These are phyloP conservation scores for Epithele typhae DNA, from an alignment of 768 basidiomycete genomes.

Conservation along the genomic window DNA sequence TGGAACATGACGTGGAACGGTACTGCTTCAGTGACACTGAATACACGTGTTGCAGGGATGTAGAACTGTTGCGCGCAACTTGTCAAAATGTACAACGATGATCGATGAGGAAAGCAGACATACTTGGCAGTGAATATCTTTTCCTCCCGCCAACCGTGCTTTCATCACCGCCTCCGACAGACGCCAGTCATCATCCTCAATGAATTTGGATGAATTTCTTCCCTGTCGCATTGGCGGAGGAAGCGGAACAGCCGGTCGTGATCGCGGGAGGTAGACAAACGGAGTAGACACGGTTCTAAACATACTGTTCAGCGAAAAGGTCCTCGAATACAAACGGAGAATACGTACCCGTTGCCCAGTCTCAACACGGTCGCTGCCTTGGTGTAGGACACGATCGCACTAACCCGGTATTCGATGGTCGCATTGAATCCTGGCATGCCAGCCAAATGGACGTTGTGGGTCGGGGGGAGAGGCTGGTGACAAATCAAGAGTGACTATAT, in stretches of 20 bases:
- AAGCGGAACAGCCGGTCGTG: slow-evolving; percentile 50
- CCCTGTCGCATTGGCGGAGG: slow-evolving; percentile 39
- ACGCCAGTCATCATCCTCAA: slow-evolving; percentile 46
- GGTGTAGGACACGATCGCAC: slow-evolving; percentile 47
- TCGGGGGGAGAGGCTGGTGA: slow-evolving; percentile 63
- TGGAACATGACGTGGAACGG: slow-evolving; percentile 65
- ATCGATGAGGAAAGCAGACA: slow-evolving; percentile 3
- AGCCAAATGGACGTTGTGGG: slow-evolving; percentile 59
- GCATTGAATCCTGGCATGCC: slow-evolving; percentile 74
- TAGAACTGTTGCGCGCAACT: slow-evolving; percentile 31
- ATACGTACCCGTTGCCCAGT: slow-evolving; percentile 48
- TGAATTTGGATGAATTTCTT: slow-evolving; percentile 34
- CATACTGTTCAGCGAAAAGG: neutral
- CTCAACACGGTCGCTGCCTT: slow-evolving; percentile 49
- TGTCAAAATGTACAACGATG: neutral
- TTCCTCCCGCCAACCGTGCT: slow-evolving; percentile 15
- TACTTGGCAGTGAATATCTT: slow-evolving; percentile 35
- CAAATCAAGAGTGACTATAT: neutral
- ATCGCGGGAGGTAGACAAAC: slow-evolving; percentile 63
- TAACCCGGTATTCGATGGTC: slow-evolving; percentile 57
- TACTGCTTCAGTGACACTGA: slow-evolving; percentile 53
- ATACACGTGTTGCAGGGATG: slow-evolving; percentile 56
- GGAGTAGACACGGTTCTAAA: slow-evolving; percentile 52
- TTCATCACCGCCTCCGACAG: slow-evolving; percentile 35
- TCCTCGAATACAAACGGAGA: neutral